These are phyloP conservation scores for Tricholoma bakamatsutake DNA, from an alignment of 768 basidiomycete species.

Conservation along the genomic window DNA sequence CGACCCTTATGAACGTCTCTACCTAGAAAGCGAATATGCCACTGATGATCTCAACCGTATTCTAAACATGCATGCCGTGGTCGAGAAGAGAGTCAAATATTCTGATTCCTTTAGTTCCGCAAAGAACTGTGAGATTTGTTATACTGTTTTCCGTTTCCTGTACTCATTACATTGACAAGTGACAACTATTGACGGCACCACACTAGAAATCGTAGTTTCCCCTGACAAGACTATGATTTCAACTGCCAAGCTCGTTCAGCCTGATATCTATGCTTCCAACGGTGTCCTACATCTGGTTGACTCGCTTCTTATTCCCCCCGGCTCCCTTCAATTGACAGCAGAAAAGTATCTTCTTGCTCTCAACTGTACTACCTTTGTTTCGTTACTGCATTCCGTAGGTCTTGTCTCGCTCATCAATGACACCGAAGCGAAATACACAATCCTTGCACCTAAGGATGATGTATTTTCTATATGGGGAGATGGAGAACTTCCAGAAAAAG, in stretches of 20 bases:
- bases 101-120: constrained; percentile 52
- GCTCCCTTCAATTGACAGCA: constrained; percentile 75
- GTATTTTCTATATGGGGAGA: constrained; percentile 57
- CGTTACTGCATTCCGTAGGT: constrained; percentile 78
- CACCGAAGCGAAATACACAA: constrained; percentile 68
- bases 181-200: constrained; percentile 60
- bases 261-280: constrained; percentile 90
- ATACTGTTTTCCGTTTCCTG: background rate
- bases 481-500: constrained; percentile 54
- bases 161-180: constrained; percentile 39
- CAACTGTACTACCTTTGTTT: constrained; percentile 88
- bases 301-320: constrained; percentile 71
- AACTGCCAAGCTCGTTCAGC: constrained; percentile 54
- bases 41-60: constrained; percentile 74
- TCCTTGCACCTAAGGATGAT: constrained; percentile 88
- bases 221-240: constrained; percentile 51
- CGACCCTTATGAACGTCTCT: constrained; percentile 72
- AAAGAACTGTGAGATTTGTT: constrained; percentile 44
- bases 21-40: constrained; percentile 86
- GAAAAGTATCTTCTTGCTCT: constrained; percentile 93
- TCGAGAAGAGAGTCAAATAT: constrained; percentile 54
- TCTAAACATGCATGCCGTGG: constrained; percentile 71
- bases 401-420: constrained; percentile 68
- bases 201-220: constrained; percentile 54
- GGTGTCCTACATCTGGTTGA: constrained; percentile 92